Percentiles rank a stretch among this genome's conserved stretches.
These are phyloP conservation scores for Solanum verrucosum DNA, from an alignment of 257 asterid genomes.

Conservation along the genomic window DNA sequence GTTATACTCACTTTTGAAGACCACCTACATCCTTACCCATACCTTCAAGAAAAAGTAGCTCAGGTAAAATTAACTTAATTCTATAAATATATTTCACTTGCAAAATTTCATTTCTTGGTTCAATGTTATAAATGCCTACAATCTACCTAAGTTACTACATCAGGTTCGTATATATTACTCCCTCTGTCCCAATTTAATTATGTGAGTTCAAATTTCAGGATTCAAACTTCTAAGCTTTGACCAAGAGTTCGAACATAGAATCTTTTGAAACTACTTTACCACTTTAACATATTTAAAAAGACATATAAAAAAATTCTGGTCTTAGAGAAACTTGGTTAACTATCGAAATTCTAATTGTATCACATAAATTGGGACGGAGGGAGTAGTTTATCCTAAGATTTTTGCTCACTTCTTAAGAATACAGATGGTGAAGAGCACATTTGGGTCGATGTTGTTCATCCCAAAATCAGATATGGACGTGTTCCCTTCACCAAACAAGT, in stretches of 20 bases:
- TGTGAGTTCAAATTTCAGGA: neutral
- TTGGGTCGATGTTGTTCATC: constrained; percentile 4
- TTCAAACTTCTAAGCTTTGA: too few species aligned
- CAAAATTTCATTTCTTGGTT: neutral
- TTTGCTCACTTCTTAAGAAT: neutral
- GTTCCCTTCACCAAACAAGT: constrained; percentile 13
- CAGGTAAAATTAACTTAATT: neutral
- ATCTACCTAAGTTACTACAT: neutral
- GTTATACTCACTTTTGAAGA: constrained; percentile 22
- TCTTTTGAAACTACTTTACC: neutral
- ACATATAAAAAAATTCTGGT: too few species aligned
- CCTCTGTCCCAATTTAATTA: neutral
- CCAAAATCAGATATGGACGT: constrained; percentile 2
- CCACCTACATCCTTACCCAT: constrained; percentile 9
- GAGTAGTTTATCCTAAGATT: neutral
- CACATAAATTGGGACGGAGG: neutral
- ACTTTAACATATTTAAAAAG: neutral
- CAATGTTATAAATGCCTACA: neutral
- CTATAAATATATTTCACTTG: neutral
- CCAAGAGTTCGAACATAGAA: neutral
- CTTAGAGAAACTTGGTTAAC: neutral
- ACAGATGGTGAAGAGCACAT: constrained; percentile 14
- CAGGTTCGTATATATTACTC: neutral
- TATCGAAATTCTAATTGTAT: too few species aligned
- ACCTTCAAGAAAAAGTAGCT: constrained; percentile 21